phyloP scores from a whole-genome alignment of 331 rosid species.

The Pyrus hybrid region DNA sequence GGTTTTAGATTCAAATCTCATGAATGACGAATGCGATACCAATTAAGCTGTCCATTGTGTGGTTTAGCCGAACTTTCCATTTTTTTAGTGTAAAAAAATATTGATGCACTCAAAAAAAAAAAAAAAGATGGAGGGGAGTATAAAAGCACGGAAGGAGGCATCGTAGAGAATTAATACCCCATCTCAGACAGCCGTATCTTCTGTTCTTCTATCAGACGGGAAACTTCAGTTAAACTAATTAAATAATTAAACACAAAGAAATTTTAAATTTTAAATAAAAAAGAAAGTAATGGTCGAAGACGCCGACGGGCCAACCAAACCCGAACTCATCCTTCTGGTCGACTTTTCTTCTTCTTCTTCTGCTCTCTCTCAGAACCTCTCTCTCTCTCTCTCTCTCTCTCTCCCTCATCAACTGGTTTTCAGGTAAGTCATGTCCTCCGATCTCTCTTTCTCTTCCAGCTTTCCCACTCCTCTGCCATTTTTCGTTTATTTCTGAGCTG shows the following conservation, averaged over 20 bases:
- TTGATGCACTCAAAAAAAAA: no score
- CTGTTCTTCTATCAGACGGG: slow-evolving; percentile 16
- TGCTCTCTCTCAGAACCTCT: neutral
- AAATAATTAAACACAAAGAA: neutral
- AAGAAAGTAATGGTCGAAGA: slow-evolving; percentile 23
- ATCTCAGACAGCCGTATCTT: slow-evolving; percentile 33
- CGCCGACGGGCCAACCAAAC: slow-evolving; percentile 94
- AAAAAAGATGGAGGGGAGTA: neutral
- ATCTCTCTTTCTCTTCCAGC: slow-evolving; percentile 4
- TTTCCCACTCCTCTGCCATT: neutral
- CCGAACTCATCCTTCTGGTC: slow-evolving; percentile 46
- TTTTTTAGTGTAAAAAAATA: no score
- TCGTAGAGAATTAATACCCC: neutral
- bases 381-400: slow-evolving; percentile 1
- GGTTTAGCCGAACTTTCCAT: no score
- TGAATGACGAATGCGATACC: no score
- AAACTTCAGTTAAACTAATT: neutral
- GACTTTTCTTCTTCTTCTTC: slow-evolving; percentile 21
- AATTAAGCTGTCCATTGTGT: no score
- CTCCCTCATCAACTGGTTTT: slow-evolving; percentile 27
- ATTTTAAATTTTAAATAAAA: neutral
- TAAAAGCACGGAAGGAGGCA: neutral
- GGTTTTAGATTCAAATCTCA: no score
- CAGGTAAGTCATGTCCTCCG: slow-evolving; percentile 27
- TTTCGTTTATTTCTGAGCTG: neutral